Conservation (phyloP, 2,329 filamentous ascomycete species). For the Pyricularia pennisetigena region DNA sequence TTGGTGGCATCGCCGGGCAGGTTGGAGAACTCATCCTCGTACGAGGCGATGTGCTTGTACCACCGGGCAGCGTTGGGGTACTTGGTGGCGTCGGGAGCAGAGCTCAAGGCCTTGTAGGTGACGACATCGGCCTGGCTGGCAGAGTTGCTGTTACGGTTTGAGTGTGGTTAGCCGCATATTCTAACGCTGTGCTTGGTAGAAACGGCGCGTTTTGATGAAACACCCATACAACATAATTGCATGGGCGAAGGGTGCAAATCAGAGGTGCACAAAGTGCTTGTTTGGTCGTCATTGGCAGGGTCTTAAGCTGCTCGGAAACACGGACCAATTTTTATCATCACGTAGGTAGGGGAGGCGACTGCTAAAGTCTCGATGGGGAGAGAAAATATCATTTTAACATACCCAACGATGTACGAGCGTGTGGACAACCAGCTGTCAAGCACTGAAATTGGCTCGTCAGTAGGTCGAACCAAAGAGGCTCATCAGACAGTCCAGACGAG, state of each 20-base stretch:
- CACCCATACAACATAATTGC: neutral
- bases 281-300: slow-evolving; percentile 66
- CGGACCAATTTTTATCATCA: slow-evolving; percentile 58
- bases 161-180: neutral
- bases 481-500: neutral
- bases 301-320: slow-evolving; percentile 63
- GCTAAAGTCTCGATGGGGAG: neutral
- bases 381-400: slow-evolving; percentile 30
- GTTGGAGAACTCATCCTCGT: slow-evolving; percentile 83
- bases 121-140: slow-evolving; percentile 94
- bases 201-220: neutral
- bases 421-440: slow-evolving; percentile 58
- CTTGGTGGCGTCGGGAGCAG: slow-evolving; percentile 69
- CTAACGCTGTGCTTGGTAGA: neutral
- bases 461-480: neutral
- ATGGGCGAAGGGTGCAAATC: slow-evolving; percentile 24
- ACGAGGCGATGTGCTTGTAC: slow-evolving; percentile 97
- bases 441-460: slow-evolving; percentile 25
- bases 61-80: slow-evolving; percentile 92
- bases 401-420: slow-evolving; percentile 69
- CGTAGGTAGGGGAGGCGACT: neutral
- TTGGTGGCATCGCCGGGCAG: slow-evolving; percentile 88
- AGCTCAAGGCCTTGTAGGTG: slow-evolving; percentile 81
- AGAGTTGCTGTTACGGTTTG: slow-evolving; percentile 29
- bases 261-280: slow-evolving; percentile 61